Evolutionary conservation across 768 basidiomycete genomes (phyloP).

Genomic region (Podaxis sp.): DNA sequence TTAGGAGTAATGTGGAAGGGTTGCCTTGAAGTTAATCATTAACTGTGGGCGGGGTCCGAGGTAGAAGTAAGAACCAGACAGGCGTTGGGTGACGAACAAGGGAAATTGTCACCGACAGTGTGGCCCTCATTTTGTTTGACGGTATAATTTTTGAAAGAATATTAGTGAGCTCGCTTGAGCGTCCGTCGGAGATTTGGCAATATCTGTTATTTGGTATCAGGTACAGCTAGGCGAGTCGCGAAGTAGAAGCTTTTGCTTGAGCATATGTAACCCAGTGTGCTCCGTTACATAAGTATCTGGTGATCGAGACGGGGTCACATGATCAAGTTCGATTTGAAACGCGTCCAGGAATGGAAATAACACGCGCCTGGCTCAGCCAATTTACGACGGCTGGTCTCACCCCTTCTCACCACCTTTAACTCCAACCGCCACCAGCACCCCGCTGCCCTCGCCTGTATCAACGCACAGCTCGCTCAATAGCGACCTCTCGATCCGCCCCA

Average conservation of each 20-base stretch:
- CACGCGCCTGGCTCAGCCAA: neutral
- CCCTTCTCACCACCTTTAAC: constrained; percentile 8
- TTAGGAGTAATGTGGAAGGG: neutral
- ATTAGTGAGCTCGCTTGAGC: neutral
- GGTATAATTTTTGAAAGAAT: neutral
- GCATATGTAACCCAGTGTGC: too few relatives aligned
- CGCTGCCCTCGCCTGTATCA: constrained; percentile 7
- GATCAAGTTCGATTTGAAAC: constrained; percentile 18
- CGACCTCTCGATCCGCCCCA: neutral
- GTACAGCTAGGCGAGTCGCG: too few relatives aligned
- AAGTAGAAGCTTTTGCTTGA: too few relatives aligned
- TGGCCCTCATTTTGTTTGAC: neutral
- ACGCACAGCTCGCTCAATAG: neutral
- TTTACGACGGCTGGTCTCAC: neutral
- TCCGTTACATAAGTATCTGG: neutral
- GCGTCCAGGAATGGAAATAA: constrained; percentile 16
- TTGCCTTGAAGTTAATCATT: neutral
- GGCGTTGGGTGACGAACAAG: neutral
- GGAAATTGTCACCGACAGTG: neutral
- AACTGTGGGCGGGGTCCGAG: neutral
- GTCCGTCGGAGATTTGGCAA: neutral
- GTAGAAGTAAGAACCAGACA: neutral
- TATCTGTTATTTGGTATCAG: neutral
- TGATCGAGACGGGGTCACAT: constrained; percentile 18
- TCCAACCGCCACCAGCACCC: constrained; percentile 7